Percentiles rank a stretch among this genome's conserved stretches.
Conservation (phyloP, 352 stramenopile species). For the Phytopythium litorale region DNA sequence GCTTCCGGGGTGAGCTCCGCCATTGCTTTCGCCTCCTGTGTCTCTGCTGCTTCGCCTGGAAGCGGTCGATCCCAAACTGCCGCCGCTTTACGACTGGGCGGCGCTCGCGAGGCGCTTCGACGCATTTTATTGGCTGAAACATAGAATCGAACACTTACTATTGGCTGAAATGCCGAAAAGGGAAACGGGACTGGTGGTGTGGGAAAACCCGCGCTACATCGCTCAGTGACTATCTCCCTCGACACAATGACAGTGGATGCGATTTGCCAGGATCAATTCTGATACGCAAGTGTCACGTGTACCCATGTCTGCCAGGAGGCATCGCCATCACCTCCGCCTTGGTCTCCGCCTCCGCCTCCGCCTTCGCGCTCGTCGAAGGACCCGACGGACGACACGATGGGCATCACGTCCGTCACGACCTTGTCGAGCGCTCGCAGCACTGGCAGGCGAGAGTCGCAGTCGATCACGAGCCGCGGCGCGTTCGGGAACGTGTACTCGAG, state of each 20-base stretch:
- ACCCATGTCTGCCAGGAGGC: slow-evolving; percentile 31
- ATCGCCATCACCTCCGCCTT: neutral
- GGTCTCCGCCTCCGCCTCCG: neutral
- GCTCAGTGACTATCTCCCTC: neutral
- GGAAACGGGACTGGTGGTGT: neutral
- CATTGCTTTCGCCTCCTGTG: slow-evolving; percentile 28
- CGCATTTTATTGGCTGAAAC: neutral
- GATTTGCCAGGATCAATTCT: slow-evolving; percentile 4
- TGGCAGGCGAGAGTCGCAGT: slow-evolving; percentile 47
- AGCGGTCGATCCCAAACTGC: slow-evolving; percentile 3
- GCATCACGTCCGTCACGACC: slow-evolving; percentile 68
- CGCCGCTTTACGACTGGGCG: slow-evolving; percentile 5
- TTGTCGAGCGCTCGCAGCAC: slow-evolving; percentile 64
- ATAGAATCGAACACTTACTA: neutral
- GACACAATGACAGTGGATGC: neutral
- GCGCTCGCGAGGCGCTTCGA: neutral
- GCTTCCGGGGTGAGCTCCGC: slow-evolving; percentile 77
- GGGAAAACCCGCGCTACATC: neutral
- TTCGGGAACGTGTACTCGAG: slow-evolving; percentile 65
- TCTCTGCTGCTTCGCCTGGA: neutral
- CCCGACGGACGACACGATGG: slow-evolving; percentile 48
- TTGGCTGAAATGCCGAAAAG: neutral
- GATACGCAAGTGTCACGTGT: slow-evolving; percentile 31
- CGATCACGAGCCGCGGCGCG: slow-evolving; percentile 46
- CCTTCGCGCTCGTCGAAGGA: slow-evolving; percentile 23